These are phyloP conservation scores for Rhododendron vialii DNA, from an alignment of 148 eudicot genomes.

Conservation along the genomic window DNA sequence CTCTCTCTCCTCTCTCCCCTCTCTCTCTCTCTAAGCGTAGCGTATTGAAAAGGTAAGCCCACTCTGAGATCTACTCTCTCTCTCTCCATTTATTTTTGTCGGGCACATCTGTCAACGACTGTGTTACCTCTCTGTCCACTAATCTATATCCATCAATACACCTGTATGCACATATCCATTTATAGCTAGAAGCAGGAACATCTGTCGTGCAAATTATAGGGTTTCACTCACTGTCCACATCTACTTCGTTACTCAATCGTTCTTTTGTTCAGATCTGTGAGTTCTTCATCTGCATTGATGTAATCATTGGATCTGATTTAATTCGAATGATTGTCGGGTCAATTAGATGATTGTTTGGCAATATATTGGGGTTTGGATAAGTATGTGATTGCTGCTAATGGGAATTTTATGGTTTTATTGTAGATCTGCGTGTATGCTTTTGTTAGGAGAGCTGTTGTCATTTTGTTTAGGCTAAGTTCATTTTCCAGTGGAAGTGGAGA, in stretches of 20 bases:
- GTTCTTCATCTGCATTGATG: not conserved
- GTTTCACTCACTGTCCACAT: not conserved
- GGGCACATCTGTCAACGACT: not conserved
- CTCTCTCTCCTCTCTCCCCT: too few species aligned
- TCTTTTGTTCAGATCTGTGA: not conserved
- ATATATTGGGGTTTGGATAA: not conserved
- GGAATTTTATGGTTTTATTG: not conserved
- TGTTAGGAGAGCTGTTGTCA: not conserved
- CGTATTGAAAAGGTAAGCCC: not conserved
- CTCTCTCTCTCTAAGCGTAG: not conserved
- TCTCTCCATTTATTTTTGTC: not conserved
- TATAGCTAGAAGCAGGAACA: not conserved
- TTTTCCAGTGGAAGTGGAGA: not conserved
- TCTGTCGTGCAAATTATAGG: not conserved
- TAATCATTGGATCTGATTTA: constrained; percentile 3
- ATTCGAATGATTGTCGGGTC: not conserved
- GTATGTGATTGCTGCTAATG: not conserved
- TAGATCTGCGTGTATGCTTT: not conserved
- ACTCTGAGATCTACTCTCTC: not conserved
- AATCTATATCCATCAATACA: not conserved
- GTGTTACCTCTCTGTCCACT: not conserved
- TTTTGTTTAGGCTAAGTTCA: not conserved
- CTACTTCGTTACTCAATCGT: not conserved
- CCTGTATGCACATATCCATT: not conserved
- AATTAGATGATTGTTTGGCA: not conserved